Evolutionary conservation across 2,329 filamentous ascomycete species (phyloP).

Genomic region (Microcera coccophila): DNA sequence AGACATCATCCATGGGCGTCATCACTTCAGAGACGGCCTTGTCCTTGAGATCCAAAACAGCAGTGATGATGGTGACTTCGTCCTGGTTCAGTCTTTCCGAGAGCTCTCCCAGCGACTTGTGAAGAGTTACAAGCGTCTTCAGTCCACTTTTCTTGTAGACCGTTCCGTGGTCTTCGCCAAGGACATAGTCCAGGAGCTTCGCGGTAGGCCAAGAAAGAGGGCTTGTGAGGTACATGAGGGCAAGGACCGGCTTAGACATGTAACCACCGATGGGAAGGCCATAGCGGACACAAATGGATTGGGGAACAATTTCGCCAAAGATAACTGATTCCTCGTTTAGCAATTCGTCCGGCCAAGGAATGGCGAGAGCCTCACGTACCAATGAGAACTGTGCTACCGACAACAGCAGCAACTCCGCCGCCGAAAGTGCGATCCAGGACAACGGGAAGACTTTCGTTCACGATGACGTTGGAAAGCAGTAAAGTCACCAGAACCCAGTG

Average conservation of each 20-base stretch:
- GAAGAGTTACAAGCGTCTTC: slow-evolving; percentile 92
- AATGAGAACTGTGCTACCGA: slow-evolving; percentile 90
- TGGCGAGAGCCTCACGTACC: slow-evolving; percentile 51
- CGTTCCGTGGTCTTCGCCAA: slow-evolving; percentile 93
- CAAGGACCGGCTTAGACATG: slow-evolving; percentile 83
- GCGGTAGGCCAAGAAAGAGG: slow-evolving; percentile 92
- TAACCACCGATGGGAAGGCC: slow-evolving; percentile 91
- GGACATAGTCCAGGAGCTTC: slow-evolving; percentile 86
- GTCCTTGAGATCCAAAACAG: slow-evolving; percentile 91
- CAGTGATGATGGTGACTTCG: slow-evolving; percentile 97
- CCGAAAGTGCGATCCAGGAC: slow-evolving; percentile 91
- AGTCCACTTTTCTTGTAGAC: slow-evolving; percentile 97
- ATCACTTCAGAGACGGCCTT: slow-evolving; percentile 94
- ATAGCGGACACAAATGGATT: slow-evolving; percentile 94
- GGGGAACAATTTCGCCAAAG: slow-evolving; percentile 93
- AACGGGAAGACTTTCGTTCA: slow-evolving; percentile 93
- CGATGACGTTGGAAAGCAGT: slow-evolving; percentile 92
- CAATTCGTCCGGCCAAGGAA: slow-evolving; percentile 3
- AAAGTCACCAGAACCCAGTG: slow-evolving; percentile 98
- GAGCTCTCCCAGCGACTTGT: slow-evolving; percentile 83
- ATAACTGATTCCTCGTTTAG: slow-evolving; percentile 62
- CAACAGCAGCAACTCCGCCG: slow-evolving; percentile 88
- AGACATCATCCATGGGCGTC: slow-evolving; percentile 98
- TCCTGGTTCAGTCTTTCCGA: slow-evolving; percentile 92
- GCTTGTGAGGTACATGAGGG: slow-evolving; percentile 87